Conservation (phyloP, 768 basidiomycete genomes). For the Mycena leptocephala region DNA sequence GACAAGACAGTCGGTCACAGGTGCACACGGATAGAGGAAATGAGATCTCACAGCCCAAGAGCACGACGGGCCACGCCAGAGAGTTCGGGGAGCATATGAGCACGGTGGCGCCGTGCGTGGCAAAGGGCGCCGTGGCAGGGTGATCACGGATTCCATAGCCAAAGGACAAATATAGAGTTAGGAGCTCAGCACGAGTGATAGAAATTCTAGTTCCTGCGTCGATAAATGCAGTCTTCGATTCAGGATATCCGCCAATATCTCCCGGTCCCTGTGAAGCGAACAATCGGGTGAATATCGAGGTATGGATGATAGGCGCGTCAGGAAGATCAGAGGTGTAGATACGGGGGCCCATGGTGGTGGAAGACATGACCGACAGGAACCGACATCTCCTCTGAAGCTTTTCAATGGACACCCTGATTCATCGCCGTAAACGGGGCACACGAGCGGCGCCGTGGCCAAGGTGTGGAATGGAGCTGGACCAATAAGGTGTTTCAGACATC, state of each 20-base stretch:
- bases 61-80: constrained; percentile 64
- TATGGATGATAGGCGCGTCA: constrained; percentile 55
- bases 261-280: constrained; percentile 49
- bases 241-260: constrained; percentile 60
- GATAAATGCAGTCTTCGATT: constrained; percentile 69
- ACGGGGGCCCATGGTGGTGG: too few species aligned
- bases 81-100: constrained; percentile 82
- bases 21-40: too few species aligned
- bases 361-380: too few species aligned
- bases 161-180: constrained; percentile 68
- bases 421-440: too few species aligned
- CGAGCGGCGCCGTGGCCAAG: too few species aligned
- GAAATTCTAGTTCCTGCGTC: constrained; percentile 73
- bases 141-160: constrained; percentile 71
- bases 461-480: too few species aligned
- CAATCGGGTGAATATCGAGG: constrained; percentile 68
- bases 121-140: constrained; percentile 42
- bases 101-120: constrained; percentile 69
- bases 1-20: neutral
- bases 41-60: constrained; percentile 59
- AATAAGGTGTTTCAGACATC: too few species aligned
- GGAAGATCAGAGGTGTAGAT: too few species aligned
- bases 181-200: constrained; percentile 71
- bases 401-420: too few species aligned
- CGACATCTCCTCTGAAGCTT: too few species aligned